Base-by-base conservation (phyloP, 441 rosid species). In the Biscutella laevigata region DNA sequence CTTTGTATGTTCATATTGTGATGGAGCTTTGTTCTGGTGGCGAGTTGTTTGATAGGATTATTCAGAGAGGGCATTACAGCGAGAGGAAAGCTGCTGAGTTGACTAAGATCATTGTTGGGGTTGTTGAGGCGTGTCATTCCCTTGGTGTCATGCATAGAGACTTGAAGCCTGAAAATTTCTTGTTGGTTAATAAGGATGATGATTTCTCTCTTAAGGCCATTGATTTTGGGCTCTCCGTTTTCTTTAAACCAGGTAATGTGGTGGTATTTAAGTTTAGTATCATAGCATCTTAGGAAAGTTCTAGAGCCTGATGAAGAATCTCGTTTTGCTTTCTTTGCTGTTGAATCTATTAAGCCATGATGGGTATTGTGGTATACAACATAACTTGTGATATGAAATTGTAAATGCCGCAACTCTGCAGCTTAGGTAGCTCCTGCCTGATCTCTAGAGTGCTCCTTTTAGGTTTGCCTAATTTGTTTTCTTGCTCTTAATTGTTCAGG, bases 131-230 rank as follows among this genome's bases (percentile, higher is more conserved):
- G 0, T 90, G 98, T 40, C 96, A 90, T 68, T 90, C 98, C 0
- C 95, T 90, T 15, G 94, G 95, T 45, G 97, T 90, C 44, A 90
- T 89, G 95, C 97, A 89, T 64, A 76, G 97, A 70, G 97, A 89
- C 66, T 71, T 89, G 17, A 89, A 89, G 77, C 97, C 97, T 0
- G 97, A 89, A 80, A 89, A 89, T 63, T 89, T 89, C 77, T 72
- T 89, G 81, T 74, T 90, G 74, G 96, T 90, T 59, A 87, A 90
- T 72, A 90, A 80, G 69, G 96, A 90, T 62, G 90, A 90, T 62
- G 98, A 90, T 62, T 90, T 90, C 73, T 84, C 98, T 6, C 98
- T 90, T 42, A 90, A 90, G 68, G 96, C 98, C 64, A 91, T 91
- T 51, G 98, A 91, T 73, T 91, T 91, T 73, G 98, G 98, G 5